Evolutionary conservation across 805 yeast species (phyloP), one percentile per base, ranked within the genome.

Genomic region (Sungouiozyma intestinalis): DNA sequence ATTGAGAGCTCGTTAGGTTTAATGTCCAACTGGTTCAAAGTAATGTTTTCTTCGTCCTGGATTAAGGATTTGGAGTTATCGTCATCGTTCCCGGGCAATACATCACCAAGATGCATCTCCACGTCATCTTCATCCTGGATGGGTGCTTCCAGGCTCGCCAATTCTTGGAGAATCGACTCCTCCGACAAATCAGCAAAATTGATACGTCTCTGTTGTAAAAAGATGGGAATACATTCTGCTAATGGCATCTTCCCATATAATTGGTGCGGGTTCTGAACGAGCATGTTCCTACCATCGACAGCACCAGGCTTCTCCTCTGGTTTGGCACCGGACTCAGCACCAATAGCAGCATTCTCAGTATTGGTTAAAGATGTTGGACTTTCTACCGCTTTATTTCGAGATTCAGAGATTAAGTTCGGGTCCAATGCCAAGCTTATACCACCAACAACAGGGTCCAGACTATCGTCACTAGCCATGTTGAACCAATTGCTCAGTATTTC

Each of bases 151-250:
- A 24, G 11, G 11, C 11, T 11, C 6, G 18, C 15, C 27, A 34
- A 15, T 8, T 27, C 11, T 18, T 32, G 15, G 4, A 32, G 13
- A 13, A 38, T 43, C n/a, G 31, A 35, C 16, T 40, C 42, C 24
- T 47, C 46, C 9, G 41, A 32, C 29, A 47, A 33, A 16, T 47
- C 41, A 31, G 46, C 35, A 36, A 47, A 47, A 13, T 46, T 38
- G 11, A 47, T 39, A n/a, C 42, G 38, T 38, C 37, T 38, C 29
- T 47, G 50, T 24, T 63, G 62, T 35, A 79, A 64, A 27, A 80
- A 76, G 33, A 75, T 63, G 3, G 82, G 82, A 19, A 81, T 74
- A 31, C 80, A 55, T 48, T 77, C 78, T 15, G 68, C 66, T 29
- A 80, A 53, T 0, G 76, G 62, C 46, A 76, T 62, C 36, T 67